A percentile compares a stretch with the other conserved stretches of the same genome.
Evolutionary conservation across 257 asterid species (phyloP).

Genomic region (Solanum dulcamara): DNA sequence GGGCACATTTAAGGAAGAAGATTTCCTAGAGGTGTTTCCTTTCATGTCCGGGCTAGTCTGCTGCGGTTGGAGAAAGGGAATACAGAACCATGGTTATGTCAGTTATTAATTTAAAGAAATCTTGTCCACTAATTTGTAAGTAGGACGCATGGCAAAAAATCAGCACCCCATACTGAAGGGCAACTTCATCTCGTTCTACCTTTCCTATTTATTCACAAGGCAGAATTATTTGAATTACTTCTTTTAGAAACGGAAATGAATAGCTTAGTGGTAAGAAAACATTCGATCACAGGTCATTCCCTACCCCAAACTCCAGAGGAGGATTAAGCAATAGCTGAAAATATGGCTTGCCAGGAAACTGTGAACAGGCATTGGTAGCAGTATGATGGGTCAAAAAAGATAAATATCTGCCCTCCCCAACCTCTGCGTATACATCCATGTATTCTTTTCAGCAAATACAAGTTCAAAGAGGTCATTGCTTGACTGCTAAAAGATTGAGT

Average conservation of each 20-base stretch:
- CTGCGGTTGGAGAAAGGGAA: not conserved
- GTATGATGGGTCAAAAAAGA: not conserved
- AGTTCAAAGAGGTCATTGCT: not conserved
- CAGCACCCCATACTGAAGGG: not conserved
- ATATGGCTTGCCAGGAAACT: too few relatives aligned
- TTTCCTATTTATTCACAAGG: not conserved
- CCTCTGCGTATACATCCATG: not conserved
- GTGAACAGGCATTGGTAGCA: not conserved
- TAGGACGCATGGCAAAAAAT: not conserved
- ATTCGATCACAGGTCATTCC: not conserved
- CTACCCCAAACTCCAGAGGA: not conserved
- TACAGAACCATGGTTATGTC: not conserved
- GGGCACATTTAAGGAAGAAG: not conserved
- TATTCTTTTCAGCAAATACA: not conserved
- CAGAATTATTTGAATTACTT: not conserved
- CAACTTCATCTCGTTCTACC: not conserved
- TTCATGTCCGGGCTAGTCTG: not conserved
- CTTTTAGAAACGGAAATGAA: not conserved
- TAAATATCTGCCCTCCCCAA: not conserved
- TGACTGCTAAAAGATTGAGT: not conserved
- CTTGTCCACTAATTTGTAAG: not conserved
- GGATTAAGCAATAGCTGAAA: not conserved
- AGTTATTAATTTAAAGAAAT: not conserved
- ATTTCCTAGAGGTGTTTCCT: not conserved
- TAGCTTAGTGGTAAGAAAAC: not conserved